These are phyloP conservation scores for Clavariopsis aquatica DNA, from an alignment of 495 filamentous ascomycete genomes.

Conservation along the genomic window DNA sequence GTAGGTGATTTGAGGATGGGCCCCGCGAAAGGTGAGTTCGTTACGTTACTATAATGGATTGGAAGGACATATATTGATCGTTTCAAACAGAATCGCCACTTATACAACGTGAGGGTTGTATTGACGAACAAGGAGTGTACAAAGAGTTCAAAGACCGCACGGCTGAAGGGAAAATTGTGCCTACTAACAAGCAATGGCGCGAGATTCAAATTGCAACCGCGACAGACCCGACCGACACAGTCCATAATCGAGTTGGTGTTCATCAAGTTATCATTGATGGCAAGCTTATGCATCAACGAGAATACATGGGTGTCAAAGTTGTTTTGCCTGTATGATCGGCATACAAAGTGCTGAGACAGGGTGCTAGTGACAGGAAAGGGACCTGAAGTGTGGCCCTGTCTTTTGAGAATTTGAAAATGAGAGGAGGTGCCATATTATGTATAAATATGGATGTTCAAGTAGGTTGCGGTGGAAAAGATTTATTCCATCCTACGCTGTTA, in stretches of 20 bases:
- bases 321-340: not conserved
- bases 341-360: not conserved
- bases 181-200: not conserved
- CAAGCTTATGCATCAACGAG: not conserved
- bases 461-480: too few relatives aligned
- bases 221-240: not conserved
- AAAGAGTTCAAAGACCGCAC: slow-evolving; percentile 1
- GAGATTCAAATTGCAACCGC: slow-evolving; percentile 4
- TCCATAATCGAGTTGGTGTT: not conserved
- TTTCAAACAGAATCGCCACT: not conserved
- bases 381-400: too few relatives aligned
- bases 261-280: not conserved
- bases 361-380: too few relatives aligned
- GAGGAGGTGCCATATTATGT: too few relatives aligned
- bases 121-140: not conserved
- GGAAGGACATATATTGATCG: not conserved
- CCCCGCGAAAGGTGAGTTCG: not conserved
- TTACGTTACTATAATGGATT: not conserved
- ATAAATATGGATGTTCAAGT: too few relatives aligned
- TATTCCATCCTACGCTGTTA: too few relatives aligned
- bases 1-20: not conserved
- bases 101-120: not conserved
- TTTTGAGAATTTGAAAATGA: too few relatives aligned
- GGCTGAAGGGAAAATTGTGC: not conserved
- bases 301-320: not conserved